Conservation (phyloP, 208 protist species). For the Trypanosoma rangeli region DNA sequence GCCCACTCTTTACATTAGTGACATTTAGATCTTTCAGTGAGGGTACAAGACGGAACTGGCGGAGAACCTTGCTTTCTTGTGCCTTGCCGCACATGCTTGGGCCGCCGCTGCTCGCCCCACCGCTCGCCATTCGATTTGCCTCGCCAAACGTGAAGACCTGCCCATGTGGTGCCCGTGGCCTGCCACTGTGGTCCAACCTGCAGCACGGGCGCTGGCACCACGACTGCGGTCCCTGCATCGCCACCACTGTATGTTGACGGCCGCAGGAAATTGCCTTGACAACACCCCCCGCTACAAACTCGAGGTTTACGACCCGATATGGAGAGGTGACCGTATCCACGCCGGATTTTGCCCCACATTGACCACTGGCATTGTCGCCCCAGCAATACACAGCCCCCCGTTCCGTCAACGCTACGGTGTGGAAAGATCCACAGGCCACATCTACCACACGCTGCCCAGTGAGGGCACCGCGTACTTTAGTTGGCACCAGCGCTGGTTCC, state of each 20-base stretch:
- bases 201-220: conserved; percentile 64
- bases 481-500: conserved; percentile 60
- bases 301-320: conserved; percentile 72
- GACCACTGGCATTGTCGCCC: conserved; percentile 84
- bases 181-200: conserved; percentile 37
- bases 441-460: conserved; percentile 58
- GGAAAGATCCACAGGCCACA: conserved; percentile 84
- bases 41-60: conserved; percentile 35
- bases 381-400: conserved; percentile 78
- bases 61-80: conserved; percentile 7
- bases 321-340: conserved; percentile 64
- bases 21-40: conserved; percentile 60
- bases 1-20: conserved; percentile 66
- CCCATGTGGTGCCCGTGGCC: conserved; percentile 36
- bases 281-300: conserved; percentile 77
- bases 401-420: conserved; percentile 77
- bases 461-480: conserved; percentile 63
- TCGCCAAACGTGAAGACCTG: conserved; percentile 84
- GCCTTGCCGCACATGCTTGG: background rate
- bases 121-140: conserved; percentile 15
- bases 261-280: conserved; percentile 74
- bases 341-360: conserved; percentile 54
- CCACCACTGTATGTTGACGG: conserved; percentile 81
- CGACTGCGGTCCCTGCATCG: conserved; percentile 82
- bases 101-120: conserved; percentile 4